Conservation (phyloP, 306 rosid genomes). For the Casuarina equisetifolia region DNA sequence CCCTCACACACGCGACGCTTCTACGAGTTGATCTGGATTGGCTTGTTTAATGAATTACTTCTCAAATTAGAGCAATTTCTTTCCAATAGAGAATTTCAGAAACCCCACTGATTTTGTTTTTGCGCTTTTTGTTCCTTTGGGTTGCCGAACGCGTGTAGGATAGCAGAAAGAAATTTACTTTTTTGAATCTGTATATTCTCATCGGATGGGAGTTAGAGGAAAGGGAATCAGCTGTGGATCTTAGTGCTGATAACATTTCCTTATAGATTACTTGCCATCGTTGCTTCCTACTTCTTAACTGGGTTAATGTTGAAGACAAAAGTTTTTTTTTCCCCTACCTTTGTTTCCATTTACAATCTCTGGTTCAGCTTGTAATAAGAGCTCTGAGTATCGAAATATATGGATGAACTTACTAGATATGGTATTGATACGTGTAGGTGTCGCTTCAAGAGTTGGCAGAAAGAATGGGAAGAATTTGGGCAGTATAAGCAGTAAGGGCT, state of each 20-base stretch:
- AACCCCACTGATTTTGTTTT: background rate
- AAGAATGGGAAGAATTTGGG: constrained; percentile 38
- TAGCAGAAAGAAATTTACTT: background rate
- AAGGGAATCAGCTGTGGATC: background rate
- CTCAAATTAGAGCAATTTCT: background rate
- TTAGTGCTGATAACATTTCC: background rate
- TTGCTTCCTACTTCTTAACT: background rate
- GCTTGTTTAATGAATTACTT: background rate
- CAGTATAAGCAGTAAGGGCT: constrained; percentile 47
- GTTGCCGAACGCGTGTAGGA: background rate
- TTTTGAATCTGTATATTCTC: background rate
- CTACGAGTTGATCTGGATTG: no score
- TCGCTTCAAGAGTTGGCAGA: constrained; percentile 38
- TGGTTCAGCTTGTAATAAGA: constrained; percentile 14
- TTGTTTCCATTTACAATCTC: background rate
- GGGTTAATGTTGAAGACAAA: background rate
- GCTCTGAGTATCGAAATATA: constrained; percentile 16
- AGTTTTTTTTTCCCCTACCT: background rate
- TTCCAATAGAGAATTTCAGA: background rate
- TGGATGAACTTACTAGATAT: constrained; percentile 4
- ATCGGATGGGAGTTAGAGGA: background rate
- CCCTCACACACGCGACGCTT: background rate
- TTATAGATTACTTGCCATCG: background rate
- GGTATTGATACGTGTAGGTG: constrained; percentile 39
- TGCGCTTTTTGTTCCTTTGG: background rate